Evolutionary conservation across 495 filamentous ascomycete genomes (phyloP), one percentile per base, ranked within the genome.

Genomic region (Rostrohypoxylon terebratum): DNA sequence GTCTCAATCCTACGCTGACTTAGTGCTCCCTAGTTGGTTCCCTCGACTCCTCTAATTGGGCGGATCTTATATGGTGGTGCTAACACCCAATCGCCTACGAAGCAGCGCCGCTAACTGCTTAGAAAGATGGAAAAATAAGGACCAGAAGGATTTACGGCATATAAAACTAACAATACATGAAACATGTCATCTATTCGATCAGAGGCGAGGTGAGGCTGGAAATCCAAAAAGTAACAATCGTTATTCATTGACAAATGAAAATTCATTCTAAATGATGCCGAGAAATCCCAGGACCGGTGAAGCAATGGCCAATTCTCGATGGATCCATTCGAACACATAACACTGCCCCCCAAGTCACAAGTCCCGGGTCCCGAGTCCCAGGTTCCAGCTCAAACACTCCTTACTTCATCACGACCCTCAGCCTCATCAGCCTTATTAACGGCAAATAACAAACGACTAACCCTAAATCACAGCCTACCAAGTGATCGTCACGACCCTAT

Each of bases 401-500:
- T 53, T 53, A 53, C 48, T 53, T 53, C 48, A 10, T 31, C 48
- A 50, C 10, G 11, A 53, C 21, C 23, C 9, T 28, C 48, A n/a
- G 21, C 48, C 21, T 31, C 48, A 28, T 31, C 48, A 53, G 5
- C 21, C 38, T 42, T 14, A 14, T 13, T n/a, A 42, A 14, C 3
- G 1, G n/a, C 38, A 11, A 38, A 13, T 13, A 38, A 38, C 8
- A 9, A 21, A 25, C 20, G 6, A 4, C 47, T 0, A 11, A 28
- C 21, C 28, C 28, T 28, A 21, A 23, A 25, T 10, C 21, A 40
- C 13, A 13, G 48, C 13, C 14, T 55, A 63, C 66, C 66, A 69
- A 33, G 59, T 69, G 48, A 69, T 50, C 59, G 66, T 69, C 16
- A 34, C 59, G 33, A 69, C 31, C 59, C 42, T 47, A 44, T 69